Conservation (phyloP, 352 stramenopile genomes). For the Globisporangium rhizosaccharum region DNA sequence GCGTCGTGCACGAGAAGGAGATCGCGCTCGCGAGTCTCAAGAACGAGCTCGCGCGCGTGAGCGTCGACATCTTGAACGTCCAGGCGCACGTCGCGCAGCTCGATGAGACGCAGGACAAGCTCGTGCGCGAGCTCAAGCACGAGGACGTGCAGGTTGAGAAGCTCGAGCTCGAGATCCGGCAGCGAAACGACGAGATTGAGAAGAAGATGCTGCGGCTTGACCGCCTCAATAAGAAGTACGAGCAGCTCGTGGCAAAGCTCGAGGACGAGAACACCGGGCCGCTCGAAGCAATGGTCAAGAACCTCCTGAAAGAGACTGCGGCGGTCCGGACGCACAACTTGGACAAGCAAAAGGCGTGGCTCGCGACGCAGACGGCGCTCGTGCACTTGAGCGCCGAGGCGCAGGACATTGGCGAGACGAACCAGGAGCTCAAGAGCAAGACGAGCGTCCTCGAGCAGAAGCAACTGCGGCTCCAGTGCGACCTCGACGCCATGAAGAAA, state of each 20-base stretch:
- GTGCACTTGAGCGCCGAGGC: constrained; percentile 84
- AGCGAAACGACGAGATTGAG: constrained; percentile 94
- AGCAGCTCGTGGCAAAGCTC: constrained; percentile 86
- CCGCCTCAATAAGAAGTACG: constrained; percentile 93
- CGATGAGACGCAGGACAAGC: constrained; percentile 70
- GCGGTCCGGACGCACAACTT: constrained; percentile 54
- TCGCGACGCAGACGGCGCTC: constrained; percentile 87
- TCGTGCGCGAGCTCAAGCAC: constrained; percentile 79
- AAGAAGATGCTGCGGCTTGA: constrained; percentile 94
- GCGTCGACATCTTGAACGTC: constrained; percentile 91
- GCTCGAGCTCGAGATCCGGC: constrained; percentile 91
- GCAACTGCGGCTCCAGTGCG: constrained; percentile 80
- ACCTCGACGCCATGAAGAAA: constrained; percentile 68
- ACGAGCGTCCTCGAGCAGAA: constrained; percentile 90
- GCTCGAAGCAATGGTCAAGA: constrained; percentile 92
- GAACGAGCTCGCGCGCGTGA: constrained; percentile 92
- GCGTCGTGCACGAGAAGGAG: constrained; percentile 84
- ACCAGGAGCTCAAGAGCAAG: constrained; percentile 88
- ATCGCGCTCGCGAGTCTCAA: constrained; percentile 80
- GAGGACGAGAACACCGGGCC: constrained; percentile 91
- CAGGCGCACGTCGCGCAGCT: constrained; percentile 87
- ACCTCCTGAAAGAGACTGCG: constrained; percentile 87
- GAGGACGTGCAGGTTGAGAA: constrained; percentile 89
- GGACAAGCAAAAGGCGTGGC: constrained; percentile 88
- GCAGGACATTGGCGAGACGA: constrained; percentile 84